Percentiles rank a stretch among this genome's conserved stretches.
phyloP scores from a whole-genome alignment of 164 flowering plant species.

The Liriodendron chinense region DNA sequence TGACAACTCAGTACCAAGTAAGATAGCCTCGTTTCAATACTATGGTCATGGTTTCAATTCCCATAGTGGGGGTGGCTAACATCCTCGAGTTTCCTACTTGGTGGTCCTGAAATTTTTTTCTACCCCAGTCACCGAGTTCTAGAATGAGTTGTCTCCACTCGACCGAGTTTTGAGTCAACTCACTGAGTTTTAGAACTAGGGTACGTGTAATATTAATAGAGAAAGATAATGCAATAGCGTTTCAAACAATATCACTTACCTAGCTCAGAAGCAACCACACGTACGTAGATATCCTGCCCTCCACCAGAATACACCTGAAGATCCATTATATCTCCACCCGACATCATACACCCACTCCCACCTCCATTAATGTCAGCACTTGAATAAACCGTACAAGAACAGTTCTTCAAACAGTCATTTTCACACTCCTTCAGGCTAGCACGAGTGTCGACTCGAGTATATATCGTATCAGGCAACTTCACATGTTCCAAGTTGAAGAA shows the following conservation, averaged over 20 bases:
- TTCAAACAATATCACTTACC: not conserved
- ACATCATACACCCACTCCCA: constrained; percentile 18
- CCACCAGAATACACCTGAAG: constrained; percentile 7
- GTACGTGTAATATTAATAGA: not conserved
- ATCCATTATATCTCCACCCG: constrained; percentile 33
- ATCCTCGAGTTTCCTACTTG: too few species aligned
- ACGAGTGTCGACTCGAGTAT: not conserved
- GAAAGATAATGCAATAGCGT: too few species aligned
- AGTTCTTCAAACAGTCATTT: constrained; percentile 28
- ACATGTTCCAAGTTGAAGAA: constrained; percentile 11
- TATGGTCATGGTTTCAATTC: too few species aligned
- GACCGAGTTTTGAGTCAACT: not conserved
- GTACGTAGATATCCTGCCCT: constrained; percentile 27
- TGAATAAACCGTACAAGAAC: constrained; percentile 37
- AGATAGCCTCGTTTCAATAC: too few species aligned
- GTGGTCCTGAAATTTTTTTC: too few species aligned
- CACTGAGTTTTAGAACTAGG: not conserved
- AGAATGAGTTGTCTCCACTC: too few species aligned
- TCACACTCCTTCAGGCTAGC: constrained; percentile 15
- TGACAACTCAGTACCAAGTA: too few species aligned
- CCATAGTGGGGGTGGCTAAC: too few species aligned
- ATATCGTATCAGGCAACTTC: constrained; percentile 32
- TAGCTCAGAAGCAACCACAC: constrained; percentile 17
- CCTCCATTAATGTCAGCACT: constrained; percentile 13
- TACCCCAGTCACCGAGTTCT: too few species aligned